Conservation (phyloP, 148 eudicot genomes). For the Camellia lanceoleosa region DNA sequence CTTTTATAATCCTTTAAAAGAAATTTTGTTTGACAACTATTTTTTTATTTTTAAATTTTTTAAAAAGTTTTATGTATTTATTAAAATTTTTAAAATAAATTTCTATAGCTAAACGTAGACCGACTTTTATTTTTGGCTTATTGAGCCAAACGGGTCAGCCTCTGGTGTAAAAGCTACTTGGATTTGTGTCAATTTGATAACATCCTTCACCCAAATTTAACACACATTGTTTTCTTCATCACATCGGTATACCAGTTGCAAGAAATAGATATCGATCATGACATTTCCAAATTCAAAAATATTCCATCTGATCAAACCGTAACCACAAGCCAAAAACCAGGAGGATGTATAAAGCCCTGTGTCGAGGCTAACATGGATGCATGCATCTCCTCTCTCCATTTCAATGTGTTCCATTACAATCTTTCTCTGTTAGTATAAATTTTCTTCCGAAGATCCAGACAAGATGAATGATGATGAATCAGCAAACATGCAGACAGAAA, state of each 20-base stretch:
- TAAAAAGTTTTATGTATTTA: too few species aligned
- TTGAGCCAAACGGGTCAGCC: too few species aligned
- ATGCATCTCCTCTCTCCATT: neutral
- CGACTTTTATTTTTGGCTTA: too few species aligned
- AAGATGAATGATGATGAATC: slow-evolving; percentile 3
- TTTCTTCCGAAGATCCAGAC: neutral
- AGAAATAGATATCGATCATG: slow-evolving; percentile 21
- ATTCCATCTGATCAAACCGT: neutral
- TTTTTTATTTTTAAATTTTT: too few species aligned
- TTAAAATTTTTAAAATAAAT: too few species aligned
- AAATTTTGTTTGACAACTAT: too few species aligned
- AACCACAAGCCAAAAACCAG: neutral
- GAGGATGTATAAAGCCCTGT: neutral
- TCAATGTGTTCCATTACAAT: neutral
- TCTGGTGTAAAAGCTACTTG: neutral
- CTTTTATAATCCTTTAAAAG: too few species aligned
- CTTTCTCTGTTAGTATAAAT: neutral
- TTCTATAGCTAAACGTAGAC: too few species aligned
- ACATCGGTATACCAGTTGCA: slow-evolving; percentile 13
- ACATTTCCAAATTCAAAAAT: neutral
- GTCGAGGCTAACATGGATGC: neutral
- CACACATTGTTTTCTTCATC: too few species aligned
- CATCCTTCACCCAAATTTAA: too few species aligned
- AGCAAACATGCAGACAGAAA: neutral
- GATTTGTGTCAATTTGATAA: too few species aligned